These are phyloP conservation scores for Xylariaceae sp. DNA, from an alignment of 2,329 filamentous ascomycete species.

Conservation along the genomic window DNA sequence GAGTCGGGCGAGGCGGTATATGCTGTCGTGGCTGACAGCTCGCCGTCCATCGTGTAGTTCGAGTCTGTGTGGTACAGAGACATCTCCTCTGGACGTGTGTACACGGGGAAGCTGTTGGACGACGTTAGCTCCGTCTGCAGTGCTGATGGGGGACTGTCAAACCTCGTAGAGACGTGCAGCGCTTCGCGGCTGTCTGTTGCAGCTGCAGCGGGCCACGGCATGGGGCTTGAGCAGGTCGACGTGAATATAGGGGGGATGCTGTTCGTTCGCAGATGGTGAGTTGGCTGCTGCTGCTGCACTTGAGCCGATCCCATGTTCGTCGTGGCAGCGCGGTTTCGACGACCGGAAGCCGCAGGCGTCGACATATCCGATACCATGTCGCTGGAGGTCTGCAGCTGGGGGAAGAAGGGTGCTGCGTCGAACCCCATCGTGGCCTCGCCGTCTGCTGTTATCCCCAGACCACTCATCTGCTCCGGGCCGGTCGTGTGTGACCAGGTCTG, in stretches of 20 bases:
- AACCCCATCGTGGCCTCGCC: slow-evolving; percentile 22
- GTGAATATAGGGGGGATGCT: slow-evolving; percentile 25
- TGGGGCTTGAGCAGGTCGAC: slow-evolving; percentile 21
- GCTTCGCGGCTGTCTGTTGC: slow-evolving; percentile 18
- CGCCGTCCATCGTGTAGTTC: slow-evolving; percentile 22
- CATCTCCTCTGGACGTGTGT: slow-evolving; percentile 21
- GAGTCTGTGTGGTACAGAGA: slow-evolving; percentile 24
- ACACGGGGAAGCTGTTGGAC: slow-evolving; percentile 19
- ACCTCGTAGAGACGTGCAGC: slow-evolving; percentile 22
- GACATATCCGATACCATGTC: slow-evolving; percentile 22
- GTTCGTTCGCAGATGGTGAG: slow-evolving; percentile 22
- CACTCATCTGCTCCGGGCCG: slow-evolving; percentile 18
- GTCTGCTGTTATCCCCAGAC: slow-evolving; percentile 23
- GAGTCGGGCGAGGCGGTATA: slow-evolving; percentile 25
- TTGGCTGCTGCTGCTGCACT: not conserved
- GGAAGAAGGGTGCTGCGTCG: slow-evolving; percentile 20
- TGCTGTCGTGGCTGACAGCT: slow-evolving; percentile 18
- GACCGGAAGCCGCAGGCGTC: slow-evolving; percentile 11
- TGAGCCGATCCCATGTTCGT: slow-evolving; percentile 3
- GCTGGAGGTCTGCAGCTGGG: slow-evolving; percentile 17
- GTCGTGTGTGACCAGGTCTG: slow-evolving; percentile 23
- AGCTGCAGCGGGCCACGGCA: slow-evolving; percentile 20
- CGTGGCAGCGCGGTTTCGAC: slow-evolving; percentile 14
- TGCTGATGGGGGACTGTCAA: slow-evolving; percentile 1
- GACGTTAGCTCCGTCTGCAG: too few relatives aligned